phyloP scores from a whole-genome alignment of 2,329 filamentous ascomycete species.

The Nothophoma quercina region DNA sequence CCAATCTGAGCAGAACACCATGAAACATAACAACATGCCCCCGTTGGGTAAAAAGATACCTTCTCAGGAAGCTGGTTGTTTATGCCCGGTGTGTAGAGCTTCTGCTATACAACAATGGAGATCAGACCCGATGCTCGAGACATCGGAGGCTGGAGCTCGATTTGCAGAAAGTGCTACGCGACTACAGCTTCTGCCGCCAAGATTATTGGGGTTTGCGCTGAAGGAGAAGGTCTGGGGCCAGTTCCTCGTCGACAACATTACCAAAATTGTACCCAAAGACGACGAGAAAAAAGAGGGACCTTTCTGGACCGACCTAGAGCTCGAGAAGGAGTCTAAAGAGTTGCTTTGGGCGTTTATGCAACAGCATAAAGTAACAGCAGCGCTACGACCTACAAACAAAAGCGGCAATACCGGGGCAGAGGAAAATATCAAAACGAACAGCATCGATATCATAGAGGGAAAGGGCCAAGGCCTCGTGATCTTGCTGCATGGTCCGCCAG shows the following conservation, averaged over 20 bases:
- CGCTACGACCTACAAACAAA: background rate
- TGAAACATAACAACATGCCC: slow-evolving; percentile 5
- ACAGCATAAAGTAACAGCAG: slow-evolving; percentile 2
- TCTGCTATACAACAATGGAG: slow-evolving; percentile 1
- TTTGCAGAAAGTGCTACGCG: slow-evolving; percentile 2
- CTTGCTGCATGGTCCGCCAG: slow-evolving; percentile 36
- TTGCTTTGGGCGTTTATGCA: slow-evolving; percentile 8
- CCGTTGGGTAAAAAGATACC: slow-evolving; percentile 7
- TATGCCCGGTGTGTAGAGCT: slow-evolving; percentile 2
- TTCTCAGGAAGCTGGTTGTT: background rate
- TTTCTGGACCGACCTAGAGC: slow-evolving; percentile 7
- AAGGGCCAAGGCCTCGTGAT: slow-evolving; percentile 42
- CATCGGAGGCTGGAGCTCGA: background rate
- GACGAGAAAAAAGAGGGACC: background rate
- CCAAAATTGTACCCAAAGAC: background rate
- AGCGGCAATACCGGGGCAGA: background rate
- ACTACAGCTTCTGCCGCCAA: slow-evolving; percentile 9
- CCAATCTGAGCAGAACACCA: slow-evolving; percentile 9
- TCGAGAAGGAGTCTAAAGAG: slow-evolving; percentile 6
- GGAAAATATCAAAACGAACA: background rate
- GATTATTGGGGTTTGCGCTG: slow-evolving; percentile 8
- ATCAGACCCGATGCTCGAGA: background rate
- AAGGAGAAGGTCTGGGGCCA: slow-evolving; percentile 12
- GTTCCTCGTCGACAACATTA: slow-evolving; percentile 7
- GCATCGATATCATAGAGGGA: slow-evolving; percentile 50